Base-by-base conservation (phyloP, 305 asterid species). In the Ajuga reptans region DNA sequence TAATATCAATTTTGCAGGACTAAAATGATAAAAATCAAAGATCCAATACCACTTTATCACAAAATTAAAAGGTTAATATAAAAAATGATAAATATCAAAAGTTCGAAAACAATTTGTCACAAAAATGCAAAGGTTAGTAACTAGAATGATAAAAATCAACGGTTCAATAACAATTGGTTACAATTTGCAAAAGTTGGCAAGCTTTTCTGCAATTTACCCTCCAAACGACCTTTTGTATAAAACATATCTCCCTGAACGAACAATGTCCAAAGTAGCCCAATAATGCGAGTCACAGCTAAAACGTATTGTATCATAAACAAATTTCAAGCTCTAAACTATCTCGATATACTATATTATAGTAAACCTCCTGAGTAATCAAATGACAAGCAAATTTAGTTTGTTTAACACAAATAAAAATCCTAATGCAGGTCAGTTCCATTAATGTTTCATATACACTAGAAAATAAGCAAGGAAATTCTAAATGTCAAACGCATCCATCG, bases 341-440 rank as follows among this genome's bases (percentile, higher is more conserved):
- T 49, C 65, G 31, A 17, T 8, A 5, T 6, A 17, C 36, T 39
- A 56, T 42, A 54, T 34, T 7, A 62, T 15, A 46, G n/a, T 8
- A 3, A 6, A 63, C 34, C 1, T 15, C 66, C 49, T 37, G 42
- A 55, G 11, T 15, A 55, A 24, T 16, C 11, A 11, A 16, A 12
- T 34, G 39, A 55, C 37, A 16, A 7, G 29, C 29, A 9, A 53
- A 8, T 17, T 18, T 34, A 21, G 17, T 34, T 61, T 41, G 9
- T 16, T 12, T 36, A 52, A 41, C 14, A 70, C 7, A 36, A 58
- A 33, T 70, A 11, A 36, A 59, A 6, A 42, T 24, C 55, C 39
- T 41, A 14, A 73, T 49, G 55, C 65, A 55, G 58, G 61, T 65
- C 31, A 37, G 72, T 39, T 46, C 29, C 51, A 36, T 24, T 50